These are phyloP conservation scores for Drechslerella coelobrocha DNA, from an alignment of 2,329 filamentous ascomycete species.

Conservation along the genomic window DNA sequence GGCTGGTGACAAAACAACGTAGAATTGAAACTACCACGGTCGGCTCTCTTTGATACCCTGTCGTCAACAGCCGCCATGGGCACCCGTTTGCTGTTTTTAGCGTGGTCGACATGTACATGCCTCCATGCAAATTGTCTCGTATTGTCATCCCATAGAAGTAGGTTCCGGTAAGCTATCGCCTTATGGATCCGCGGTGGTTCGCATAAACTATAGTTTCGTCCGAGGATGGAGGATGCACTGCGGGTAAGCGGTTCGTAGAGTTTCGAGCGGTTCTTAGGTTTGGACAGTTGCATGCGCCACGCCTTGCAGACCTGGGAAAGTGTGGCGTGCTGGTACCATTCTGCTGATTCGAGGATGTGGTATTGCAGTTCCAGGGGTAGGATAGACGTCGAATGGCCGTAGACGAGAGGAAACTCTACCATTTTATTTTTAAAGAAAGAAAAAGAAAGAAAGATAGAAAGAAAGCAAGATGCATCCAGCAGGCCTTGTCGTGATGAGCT, in stretches of 20 bases:
- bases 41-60: constrained; percentile 6
- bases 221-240: constrained; percentile 18
- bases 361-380: constrained; percentile 37
- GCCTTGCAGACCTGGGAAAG: constrained; percentile 37
- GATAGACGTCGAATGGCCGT: constrained; percentile 13
- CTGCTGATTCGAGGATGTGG: constrained; percentile 28
- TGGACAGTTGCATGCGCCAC: constrained; percentile 28
- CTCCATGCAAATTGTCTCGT: constrained; percentile 20
- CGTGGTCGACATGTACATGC: constrained; percentile 14
- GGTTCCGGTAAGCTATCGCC: constrained; percentile 33
- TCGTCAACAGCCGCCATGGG: background rate
- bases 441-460: background rate
- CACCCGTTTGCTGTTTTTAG: background rate
- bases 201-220: constrained; percentile 10
- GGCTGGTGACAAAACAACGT: constrained; percentile 19
- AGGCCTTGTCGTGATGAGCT: no score
- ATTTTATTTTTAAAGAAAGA: constrained; percentile 4
- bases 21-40: background rate
- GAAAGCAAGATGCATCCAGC: background rate
- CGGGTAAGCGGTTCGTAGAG: constrained; percentile 30
- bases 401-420: background rate
- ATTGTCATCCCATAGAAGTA: constrained; percentile 19
- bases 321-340: constrained; percentile 35
- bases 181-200: constrained; percentile 30
- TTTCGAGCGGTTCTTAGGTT: constrained; percentile 16